Conservation (phyloP, 495 filamentous ascomycete species). For the Penicillium paradoxum region DNA sequence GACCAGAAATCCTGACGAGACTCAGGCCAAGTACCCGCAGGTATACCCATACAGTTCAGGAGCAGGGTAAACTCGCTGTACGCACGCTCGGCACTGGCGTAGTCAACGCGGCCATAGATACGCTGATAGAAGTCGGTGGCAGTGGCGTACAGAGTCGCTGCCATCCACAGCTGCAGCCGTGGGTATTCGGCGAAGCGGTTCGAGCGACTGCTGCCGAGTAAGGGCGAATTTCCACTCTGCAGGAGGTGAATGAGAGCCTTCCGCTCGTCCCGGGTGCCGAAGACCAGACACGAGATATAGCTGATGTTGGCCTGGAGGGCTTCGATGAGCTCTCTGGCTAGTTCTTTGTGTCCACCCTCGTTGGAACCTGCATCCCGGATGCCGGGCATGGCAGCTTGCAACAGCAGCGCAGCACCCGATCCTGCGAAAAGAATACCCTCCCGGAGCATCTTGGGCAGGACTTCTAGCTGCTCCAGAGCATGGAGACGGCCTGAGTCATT, state of each 20-base stretch:
- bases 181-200: slow-evolving; percentile 27
- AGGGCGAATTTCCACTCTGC: slow-evolving; percentile 20
- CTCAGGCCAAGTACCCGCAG: slow-evolving; percentile 30
- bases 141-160: slow-evolving; percentile 39
- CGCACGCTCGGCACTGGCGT: slow-evolving; percentile 32
- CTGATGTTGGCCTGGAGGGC: slow-evolving; percentile 32
- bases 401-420: slow-evolving; percentile 33
- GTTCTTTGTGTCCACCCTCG: slow-evolving; percentile 14
- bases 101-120: slow-evolving; percentile 35
- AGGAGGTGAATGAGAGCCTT: slow-evolving; percentile 28
- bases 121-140: slow-evolving; percentile 43
- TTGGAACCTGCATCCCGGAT: slow-evolving; percentile 19
- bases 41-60: slow-evolving; percentile 25
- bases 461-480: slow-evolving; percentile 32
- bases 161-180: slow-evolving; percentile 31
- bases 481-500: slow-evolving; percentile 22
- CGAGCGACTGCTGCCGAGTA: slow-evolving; percentile 20
- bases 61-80: slow-evolving; percentile 36
- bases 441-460: slow-evolving; percentile 38
- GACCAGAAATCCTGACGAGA: slow-evolving; percentile 35
- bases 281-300: slow-evolving; percentile 38
- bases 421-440: slow-evolving; percentile 41
- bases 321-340: slow-evolving; percentile 32
- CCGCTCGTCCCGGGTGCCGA: slow-evolving; percentile 33
- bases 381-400: slow-evolving; percentile 37